phyloP scores from a whole-genome alignment of 257 asterid species.

The Ehretia macrophylla region DNA sequence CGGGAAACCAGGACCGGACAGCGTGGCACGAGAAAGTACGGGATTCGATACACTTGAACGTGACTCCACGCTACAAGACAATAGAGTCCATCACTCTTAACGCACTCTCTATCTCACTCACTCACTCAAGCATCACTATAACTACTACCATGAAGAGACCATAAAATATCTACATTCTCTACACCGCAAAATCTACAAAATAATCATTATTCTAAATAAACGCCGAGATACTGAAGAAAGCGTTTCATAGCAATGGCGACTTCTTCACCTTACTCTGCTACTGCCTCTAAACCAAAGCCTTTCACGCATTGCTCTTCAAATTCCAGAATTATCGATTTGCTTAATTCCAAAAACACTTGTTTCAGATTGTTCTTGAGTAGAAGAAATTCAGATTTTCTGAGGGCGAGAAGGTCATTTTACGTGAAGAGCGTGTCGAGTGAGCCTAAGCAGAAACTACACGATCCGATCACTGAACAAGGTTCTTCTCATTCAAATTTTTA shows the following conservation, averaged over 20 bases:
- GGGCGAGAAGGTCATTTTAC: conserved; percentile 37
- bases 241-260: conserved; percentile 25
- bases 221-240: neutral
- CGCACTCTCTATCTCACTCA: neutral
- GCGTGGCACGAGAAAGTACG: neutral
- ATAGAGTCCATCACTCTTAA: neutral
- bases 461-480: conserved; percentile 44
- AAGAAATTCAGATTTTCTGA: conserved; percentile 11
- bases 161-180: neutral
- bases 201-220: neutral
- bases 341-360: conserved; percentile 28
- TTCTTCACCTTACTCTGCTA: conserved; percentile 28
- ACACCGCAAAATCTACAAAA: neutral
- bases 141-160: too few species aligned
- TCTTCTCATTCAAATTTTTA: neutral
- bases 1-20: conserved; percentile 1
- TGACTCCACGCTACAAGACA: conserved; percentile 4
- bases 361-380: conserved; percentile 31
- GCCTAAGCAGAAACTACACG: conserved; percentile 36
- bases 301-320: conserved; percentile 28
- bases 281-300: conserved; percentile 25
- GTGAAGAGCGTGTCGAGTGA: conserved; percentile 47
- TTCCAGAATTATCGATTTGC: conserved; percentile 35
- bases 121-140: neutral
- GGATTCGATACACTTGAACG: conserved; percentile 11